These are phyloP conservation scores for Chrysoporthe puriensis DNA, from an alignment of 2,329 filamentous ascomycete genomes.

Conservation along the genomic window DNA sequence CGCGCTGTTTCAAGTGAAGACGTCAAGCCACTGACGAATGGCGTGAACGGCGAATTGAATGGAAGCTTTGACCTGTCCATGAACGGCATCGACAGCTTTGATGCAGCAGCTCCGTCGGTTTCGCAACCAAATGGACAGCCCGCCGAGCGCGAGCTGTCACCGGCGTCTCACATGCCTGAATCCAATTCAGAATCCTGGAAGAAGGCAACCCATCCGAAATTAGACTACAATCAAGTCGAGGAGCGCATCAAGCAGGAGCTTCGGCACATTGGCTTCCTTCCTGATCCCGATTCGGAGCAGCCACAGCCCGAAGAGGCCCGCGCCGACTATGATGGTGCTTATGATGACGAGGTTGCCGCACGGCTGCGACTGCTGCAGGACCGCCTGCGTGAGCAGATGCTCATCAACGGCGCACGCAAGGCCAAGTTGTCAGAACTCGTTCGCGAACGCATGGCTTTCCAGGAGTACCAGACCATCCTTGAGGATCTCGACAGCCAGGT, in stretches of 20 bases:
- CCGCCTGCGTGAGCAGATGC: conserved; percentile 79
- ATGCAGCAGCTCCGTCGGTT: conserved; percentile 33
- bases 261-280: conserved; percentile 85
- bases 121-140: conserved; percentile 25
- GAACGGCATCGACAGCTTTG: conserved; percentile 57
- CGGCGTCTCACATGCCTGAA: conserved; percentile 80
- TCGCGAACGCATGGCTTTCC: conserved; percentile 90
- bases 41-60: conserved; percentile 47
- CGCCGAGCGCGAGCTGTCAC: conserved; percentile 52
- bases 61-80: conserved; percentile 53
- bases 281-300: conserved; percentile 41
- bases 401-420: conserved; percentile 90
- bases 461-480: conserved; percentile 95
- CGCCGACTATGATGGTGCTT: conserved; percentile 85
- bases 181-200: conserved; percentile 78
- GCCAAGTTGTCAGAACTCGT: conserved; percentile 83
- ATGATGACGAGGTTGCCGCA: conserved; percentile 91
- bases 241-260: conserved; percentile 91
- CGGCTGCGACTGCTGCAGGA: conserved; percentile 84
- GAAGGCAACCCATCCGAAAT: conserved; percentile 71
- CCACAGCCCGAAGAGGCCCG: conserved; percentile 26
- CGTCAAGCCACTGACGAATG: conserved; percentile 59
- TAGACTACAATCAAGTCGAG: conserved; percentile 86
- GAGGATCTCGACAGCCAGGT: conserved; percentile 96
- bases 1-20: conserved; percentile 54